phyloP scores from a whole-genome alignment of 495 filamentous ascomycete genomes.

The Endocarpon pusillum region DNA sequence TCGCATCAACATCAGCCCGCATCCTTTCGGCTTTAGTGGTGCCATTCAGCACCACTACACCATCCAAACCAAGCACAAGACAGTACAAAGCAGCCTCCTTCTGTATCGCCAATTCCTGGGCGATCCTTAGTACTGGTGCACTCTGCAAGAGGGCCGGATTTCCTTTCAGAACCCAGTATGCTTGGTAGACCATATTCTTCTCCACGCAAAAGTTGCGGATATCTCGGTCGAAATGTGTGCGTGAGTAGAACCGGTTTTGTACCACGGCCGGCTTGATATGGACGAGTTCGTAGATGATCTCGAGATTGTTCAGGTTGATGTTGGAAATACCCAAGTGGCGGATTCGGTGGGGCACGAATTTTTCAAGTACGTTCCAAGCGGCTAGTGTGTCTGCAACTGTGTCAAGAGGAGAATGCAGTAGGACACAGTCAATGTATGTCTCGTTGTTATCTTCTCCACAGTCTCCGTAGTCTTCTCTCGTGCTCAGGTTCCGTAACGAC shows the following conservation, averaged over 20 bases:
- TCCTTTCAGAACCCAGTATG: conserved; percentile 65
- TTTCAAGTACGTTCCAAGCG: conserved; percentile 46
- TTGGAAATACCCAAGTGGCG: conserved; percentile 62
- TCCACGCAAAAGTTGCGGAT: conserved; percentile 46
- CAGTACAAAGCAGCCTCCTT: conserved; percentile 46
- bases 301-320: conserved; percentile 34
- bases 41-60: conserved; percentile 49
- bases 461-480: conserved; percentile 11
- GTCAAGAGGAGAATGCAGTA: conserved; percentile 53
- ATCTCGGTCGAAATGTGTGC: conserved; percentile 40
- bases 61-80: conserved; percentile 42
- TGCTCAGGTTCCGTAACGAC: conserved; percentile 48
- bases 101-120: conserved; percentile 24
- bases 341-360: conserved; percentile 45
- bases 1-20: conserved; percentile 42
- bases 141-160: conserved; percentile 42
- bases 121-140: conserved; percentile 33
- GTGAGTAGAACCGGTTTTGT: conserved; percentile 56
- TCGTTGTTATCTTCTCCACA: conserved; percentile 6
- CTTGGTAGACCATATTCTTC: conserved; percentile 46
- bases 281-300: conserved; percentile 20
- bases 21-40: conserved; percentile 47
- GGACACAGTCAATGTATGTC: conserved; percentile 52
- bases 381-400: conserved; percentile 39
- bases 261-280: conserved; percentile 43